Conservation (phyloP, 129 eudicot genomes). For the Chrysanthemum makinoi region DNA sequence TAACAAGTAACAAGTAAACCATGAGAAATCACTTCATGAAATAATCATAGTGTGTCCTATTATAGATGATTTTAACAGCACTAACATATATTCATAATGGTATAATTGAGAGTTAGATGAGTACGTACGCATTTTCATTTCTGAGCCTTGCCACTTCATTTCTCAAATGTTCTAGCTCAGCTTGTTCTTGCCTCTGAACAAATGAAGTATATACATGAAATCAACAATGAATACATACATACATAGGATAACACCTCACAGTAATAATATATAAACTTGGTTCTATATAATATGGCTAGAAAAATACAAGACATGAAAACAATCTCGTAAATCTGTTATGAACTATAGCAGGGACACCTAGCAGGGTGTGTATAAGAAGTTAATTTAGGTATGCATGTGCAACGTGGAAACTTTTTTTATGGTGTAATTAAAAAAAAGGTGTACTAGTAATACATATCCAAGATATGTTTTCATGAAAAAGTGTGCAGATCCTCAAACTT, state of each 20-base stretch:
- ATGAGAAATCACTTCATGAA: not conserved
- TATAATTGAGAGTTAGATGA: not conserved
- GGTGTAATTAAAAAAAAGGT: too few species aligned
- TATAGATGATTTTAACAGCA: not conserved
- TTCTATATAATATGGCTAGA: not conserved
- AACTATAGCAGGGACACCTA: too few species aligned
- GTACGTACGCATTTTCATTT: conserved; percentile 52
- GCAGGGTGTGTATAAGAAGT: too few species aligned
- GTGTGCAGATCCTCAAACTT: not conserved
- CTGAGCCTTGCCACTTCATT: conserved; percentile 61
- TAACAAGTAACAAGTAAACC: not conserved
- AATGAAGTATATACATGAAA: conserved; percentile 6
- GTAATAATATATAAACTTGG: not conserved
- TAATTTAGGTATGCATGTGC: too few species aligned
- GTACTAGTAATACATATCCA: not conserved
- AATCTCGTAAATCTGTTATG: not conserved
- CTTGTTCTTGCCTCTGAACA: conserved; percentile 37
- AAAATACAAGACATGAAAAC: not conserved
- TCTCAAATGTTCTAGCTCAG: conserved; percentile 54
- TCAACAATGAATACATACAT: conserved; percentile 5
- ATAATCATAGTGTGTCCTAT: not conserved
- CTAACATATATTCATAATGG: not conserved
- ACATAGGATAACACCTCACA: not conserved
- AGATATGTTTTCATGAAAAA: not conserved
- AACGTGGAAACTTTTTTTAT: too few species aligned